phyloP scores from a whole-genome alignment of 495 filamentous ascomycete genomes.

The Hypoxylon subgilvum region DNA sequence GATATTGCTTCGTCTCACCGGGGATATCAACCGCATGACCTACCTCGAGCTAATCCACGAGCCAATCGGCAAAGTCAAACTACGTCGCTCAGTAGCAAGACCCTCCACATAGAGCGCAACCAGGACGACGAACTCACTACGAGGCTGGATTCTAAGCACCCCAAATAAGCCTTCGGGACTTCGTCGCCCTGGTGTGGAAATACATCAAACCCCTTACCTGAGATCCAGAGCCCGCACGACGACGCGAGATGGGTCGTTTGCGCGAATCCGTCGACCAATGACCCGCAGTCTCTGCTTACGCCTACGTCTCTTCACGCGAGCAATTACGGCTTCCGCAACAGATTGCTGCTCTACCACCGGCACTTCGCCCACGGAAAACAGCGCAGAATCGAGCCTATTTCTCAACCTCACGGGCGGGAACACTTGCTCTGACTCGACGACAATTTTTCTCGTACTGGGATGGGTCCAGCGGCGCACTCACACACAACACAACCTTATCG shows the following conservation, averaged over 20 bases:
- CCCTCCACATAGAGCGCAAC: slow-evolving; percentile 59
- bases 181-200: slow-evolving; percentile 67
- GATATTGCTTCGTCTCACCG: slow-evolving; percentile 61
- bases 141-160: slow-evolving; percentile 60
- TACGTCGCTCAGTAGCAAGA: slow-evolving; percentile 59
- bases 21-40: slow-evolving; percentile 73
- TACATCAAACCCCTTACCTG: slow-evolving; percentile 72
- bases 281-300: slow-evolving; percentile 61
- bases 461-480: slow-evolving; percentile 48
- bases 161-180: slow-evolving; percentile 57
- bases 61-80: slow-evolving; percentile 56
- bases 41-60: slow-evolving; percentile 67
- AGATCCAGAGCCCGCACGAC: slow-evolving; percentile 66
- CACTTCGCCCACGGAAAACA: slow-evolving; percentile 71
- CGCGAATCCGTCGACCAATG: slow-evolving; percentile 61
- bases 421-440: no score
- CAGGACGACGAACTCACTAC: slow-evolving; percentile 46
- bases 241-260: slow-evolving; percentile 70
- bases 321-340: slow-evolving; percentile 78
- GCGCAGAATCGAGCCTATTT: no score
- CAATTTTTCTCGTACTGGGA: no score
- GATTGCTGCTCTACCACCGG: slow-evolving; percentile 71
- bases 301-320: slow-evolving; percentile 68
- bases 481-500: slow-evolving; percentile 63
- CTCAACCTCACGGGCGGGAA: no score